These are phyloP conservation scores for Boletus rex-veris DNA, from an alignment of 768 basidiomycete species.

Conservation along the genomic window DNA sequence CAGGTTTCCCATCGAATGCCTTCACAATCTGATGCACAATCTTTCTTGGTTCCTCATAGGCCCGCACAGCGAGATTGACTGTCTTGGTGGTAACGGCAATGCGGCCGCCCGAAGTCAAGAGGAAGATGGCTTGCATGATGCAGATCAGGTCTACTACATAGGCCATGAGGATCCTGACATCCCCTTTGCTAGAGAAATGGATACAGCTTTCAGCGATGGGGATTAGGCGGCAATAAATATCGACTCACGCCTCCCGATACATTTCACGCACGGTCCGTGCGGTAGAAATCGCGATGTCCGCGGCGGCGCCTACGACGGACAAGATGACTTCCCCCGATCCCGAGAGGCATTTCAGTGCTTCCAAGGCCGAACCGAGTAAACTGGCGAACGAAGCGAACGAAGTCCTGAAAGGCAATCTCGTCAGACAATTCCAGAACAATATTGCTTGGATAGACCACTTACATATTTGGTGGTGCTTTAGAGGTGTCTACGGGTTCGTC, in stretches of 20 bases:
- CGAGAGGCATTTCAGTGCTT: not conserved
- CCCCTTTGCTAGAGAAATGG: not conserved
- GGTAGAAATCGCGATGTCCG: not conserved
- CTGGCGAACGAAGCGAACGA: not conserved
- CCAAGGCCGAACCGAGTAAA: not conserved
- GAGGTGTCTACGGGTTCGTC: not conserved
- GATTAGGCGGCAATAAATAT: too few species aligned
- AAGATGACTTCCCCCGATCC: not conserved
- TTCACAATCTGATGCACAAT: not conserved
- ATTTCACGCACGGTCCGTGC: not conserved
- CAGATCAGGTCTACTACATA: slow-evolving; percentile 13
- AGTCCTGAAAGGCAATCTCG: not conserved
- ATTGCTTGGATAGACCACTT: not conserved
- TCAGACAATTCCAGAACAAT: not conserved
- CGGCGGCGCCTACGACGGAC: not conserved
- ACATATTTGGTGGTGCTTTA: not conserved
- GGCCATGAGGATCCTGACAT: slow-evolving; percentile 11
- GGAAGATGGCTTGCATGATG: slow-evolving; percentile 12
- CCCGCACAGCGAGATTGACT: not conserved
- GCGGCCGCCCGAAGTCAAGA: not conserved
- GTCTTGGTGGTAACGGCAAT: not conserved
- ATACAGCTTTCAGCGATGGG: not conserved
- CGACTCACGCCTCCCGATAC: slow-evolving; percentile 10
- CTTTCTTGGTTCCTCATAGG: not conserved
- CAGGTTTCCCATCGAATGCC: not conserved